A percentile compares a stretch with the other conserved stretches of the same genome.
phyloP scores from a whole-genome alignment of 2,329 filamentous ascomycete genomes.

The Purpureocillium takamizusanense region DNA sequence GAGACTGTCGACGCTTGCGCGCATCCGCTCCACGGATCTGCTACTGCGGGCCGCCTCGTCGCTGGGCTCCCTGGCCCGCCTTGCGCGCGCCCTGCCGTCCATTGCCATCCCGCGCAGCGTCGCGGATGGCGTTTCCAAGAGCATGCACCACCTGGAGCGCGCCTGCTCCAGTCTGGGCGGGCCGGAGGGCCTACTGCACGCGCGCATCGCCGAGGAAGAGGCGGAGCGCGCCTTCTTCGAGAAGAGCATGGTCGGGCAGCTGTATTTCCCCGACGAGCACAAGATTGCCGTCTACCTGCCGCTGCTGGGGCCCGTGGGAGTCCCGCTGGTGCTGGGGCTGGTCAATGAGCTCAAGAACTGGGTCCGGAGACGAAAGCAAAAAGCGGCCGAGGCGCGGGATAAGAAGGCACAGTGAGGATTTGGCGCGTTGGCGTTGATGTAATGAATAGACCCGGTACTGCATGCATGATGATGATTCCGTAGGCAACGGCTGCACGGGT shows the following conservation, averaged over 20 bases:
- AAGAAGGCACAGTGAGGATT: conserved; percentile 23
- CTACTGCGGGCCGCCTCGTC: conserved; percentile 87
- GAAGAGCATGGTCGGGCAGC: conserved; percentile 96
- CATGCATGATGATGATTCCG: too few species aligned
- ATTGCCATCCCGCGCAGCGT: conserved; percentile 88
- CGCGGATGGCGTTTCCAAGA: conserved; percentile 73
- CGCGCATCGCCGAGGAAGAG: conserved; percentile 75
- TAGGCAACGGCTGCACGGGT: too few species aligned
- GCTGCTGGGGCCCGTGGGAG: conserved; percentile 79
- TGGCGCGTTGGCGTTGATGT: too few species aligned
- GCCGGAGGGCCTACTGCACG: conserved; percentile 64
- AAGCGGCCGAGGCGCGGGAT: conserved; percentile 26
- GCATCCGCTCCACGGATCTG: conserved; percentile 78
- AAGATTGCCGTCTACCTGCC: conserved; percentile 95
- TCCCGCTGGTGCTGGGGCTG: conserved; percentile 76
- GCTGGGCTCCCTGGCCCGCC: conserved; percentile 80
- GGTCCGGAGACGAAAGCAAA: conserved; percentile 37
- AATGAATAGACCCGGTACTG: too few species aligned
- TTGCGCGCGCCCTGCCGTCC: conserved; percentile 74
- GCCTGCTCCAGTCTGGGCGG: conserved; percentile 65
- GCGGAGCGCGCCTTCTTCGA: conserved; percentile 96
- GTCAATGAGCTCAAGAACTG: conserved; percentile 70
- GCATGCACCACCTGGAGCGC: conserved; percentile 66
- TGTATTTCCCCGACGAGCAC: conserved; percentile 98
- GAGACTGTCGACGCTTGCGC: conserved; percentile 72